A percentile compares a stretch with the other conserved stretches of the same genome.
phyloP scores from a whole-genome alignment of 768 basidiomycete genomes.

The Tremella yokohamensis region DNA sequence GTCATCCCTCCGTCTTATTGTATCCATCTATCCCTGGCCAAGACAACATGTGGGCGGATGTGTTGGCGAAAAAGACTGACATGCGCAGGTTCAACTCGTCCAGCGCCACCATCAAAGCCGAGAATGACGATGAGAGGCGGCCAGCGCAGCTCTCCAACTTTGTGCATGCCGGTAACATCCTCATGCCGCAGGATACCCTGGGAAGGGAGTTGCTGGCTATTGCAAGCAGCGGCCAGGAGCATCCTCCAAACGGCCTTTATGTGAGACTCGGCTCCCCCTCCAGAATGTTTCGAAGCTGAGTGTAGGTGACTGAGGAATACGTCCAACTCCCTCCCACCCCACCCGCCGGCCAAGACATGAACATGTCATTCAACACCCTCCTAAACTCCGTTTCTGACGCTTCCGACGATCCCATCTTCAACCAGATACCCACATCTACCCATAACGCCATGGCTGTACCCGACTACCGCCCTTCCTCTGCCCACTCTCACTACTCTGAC shows the following conservation, averaged over 20 bases:
- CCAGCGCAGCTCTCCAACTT: constrained; percentile 1
- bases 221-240: background rate
- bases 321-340: background rate
- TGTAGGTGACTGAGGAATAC: constrained; percentile 2
- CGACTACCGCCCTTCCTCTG: constrained; percentile 1
- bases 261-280: background rate
- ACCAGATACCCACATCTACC: background rate
- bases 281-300: background rate
- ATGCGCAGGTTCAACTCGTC: constrained; percentile 18
- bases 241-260: background rate
- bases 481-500: background rate
- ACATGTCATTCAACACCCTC: background rate
- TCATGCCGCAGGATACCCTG: constrained; percentile 21
- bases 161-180: background rate
- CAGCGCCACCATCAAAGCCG: constrained; percentile 12
- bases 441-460: background rate
- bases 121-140: constrained; percentile 4
- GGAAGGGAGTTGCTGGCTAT: constrained; percentile 13
- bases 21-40: no score
- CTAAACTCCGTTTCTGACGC: background rate
- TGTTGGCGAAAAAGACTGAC: no score
- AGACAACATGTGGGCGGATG: no score
- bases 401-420: constrained; percentile 1
- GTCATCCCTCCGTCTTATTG: no score
- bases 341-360: background rate